Percentiles rank a stretch among this genome's conserved stretches.
phyloP scores from a whole-genome alignment of 495 filamentous ascomycete species.

The Trichoderma reesei region DNA sequence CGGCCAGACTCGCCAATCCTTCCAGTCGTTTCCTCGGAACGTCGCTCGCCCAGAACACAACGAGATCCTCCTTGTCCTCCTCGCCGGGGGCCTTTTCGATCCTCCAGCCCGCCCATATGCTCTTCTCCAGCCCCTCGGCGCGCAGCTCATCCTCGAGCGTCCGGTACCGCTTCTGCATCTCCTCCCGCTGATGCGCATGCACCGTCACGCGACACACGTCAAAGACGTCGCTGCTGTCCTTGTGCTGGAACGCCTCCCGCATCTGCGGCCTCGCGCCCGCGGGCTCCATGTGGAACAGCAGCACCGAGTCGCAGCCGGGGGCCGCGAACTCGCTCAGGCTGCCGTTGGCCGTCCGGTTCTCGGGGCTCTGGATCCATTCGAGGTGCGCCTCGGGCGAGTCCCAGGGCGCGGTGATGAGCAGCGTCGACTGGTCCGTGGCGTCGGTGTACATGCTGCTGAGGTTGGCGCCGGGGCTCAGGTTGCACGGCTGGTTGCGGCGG shows the following conservation, averaged over 20 bases:
- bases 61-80: constrained; percentile 44
- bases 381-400: constrained; percentile 35
- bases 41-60: constrained; percentile 29
- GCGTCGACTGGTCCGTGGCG: constrained; percentile 33
- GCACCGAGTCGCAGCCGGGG: constrained; percentile 27
- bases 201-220: constrained; percentile 37
- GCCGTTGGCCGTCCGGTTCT: constrained; percentile 21
- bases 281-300: constrained; percentile 32
- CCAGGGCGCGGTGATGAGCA: constrained; percentile 46
- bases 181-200: constrained; percentile 26
- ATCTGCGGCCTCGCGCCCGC: constrained; percentile 15
- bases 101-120: constrained; percentile 37
- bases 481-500: constrained; percentile 22
- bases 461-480: constrained; percentile 17
- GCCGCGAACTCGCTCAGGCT: constrained; percentile 19
- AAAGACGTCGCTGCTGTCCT: constrained; percentile 25
- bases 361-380: constrained; percentile 36
- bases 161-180: constrained; percentile 31
- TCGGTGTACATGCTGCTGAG: constrained; percentile 32
- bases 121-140: constrained; percentile 28
- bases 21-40: constrained; percentile 1
- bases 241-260: constrained; percentile 6
- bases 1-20: background rate
- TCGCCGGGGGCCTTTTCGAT: constrained; percentile 33
- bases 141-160: constrained; percentile 32